Evolutionary conservation across 2,329 filamentous ascomycete species (phyloP).

Genomic region (Trichoderma breve): DNA sequence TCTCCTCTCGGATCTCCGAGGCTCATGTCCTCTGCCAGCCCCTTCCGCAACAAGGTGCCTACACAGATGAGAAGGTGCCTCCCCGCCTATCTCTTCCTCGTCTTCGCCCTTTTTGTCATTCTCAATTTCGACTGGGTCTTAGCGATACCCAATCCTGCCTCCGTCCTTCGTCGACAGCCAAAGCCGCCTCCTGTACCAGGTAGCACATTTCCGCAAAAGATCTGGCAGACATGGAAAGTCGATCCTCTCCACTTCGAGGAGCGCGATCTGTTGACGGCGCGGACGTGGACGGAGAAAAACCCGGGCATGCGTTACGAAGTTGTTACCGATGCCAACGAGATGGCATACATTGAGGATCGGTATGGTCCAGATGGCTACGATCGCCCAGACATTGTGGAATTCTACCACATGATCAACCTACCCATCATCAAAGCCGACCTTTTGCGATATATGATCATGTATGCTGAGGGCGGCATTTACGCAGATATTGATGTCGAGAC

Average conservation of each 20-base stretch:
- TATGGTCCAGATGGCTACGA: constrained; percentile 65
- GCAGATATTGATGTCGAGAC: constrained; percentile 47
- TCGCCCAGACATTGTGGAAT: constrained; percentile 62
- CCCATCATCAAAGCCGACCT: constrained; percentile 66
- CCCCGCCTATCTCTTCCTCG: constrained; percentile 44
- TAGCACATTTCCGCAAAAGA: constrained; percentile 59
- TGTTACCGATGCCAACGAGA: constrained; percentile 65
- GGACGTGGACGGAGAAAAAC: constrained; percentile 66
- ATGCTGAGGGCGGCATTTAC: constrained; percentile 75
- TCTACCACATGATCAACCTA: constrained; percentile 58
- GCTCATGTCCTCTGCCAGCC: constrained; percentile 36
- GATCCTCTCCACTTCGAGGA: constrained; percentile 65
- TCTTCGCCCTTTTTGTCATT: constrained; percentile 46
- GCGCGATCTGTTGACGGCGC: constrained; percentile 57
- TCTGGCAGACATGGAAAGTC: constrained; percentile 77
- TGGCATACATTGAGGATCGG: constrained; percentile 65
- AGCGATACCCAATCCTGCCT: constrained; percentile 28
- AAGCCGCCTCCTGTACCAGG: constrained; percentile 18
- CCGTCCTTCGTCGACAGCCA: constrained; percentile 22
- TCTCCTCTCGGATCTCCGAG: constrained; percentile 39
- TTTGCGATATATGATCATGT: constrained; percentile 67
- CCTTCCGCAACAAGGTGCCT: constrained; percentile 20
- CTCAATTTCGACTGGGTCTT: constrained; percentile 44
- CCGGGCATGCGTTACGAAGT: constrained; percentile 67
- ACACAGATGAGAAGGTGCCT: constrained; percentile 40